Conservation (phyloP, 805 yeast genomes). For the Candida taoyuanica region DNA sequence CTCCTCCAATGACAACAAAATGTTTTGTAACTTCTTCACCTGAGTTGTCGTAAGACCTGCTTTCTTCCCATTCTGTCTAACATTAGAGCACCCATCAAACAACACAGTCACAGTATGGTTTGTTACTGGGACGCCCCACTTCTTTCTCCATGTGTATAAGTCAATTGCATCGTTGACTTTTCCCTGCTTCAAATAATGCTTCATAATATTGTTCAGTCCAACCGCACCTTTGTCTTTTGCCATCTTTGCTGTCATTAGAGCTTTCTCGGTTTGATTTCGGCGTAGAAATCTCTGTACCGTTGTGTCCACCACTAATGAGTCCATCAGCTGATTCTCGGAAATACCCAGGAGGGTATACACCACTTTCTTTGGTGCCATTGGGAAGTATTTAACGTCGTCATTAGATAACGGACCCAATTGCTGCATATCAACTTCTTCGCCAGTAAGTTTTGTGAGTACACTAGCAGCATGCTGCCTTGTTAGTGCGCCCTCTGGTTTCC, state of each 20-base stretch:
- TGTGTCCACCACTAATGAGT: conserved; percentile 50
- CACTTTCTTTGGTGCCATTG: conserved; percentile 40
- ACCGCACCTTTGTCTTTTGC: conserved; percentile 49
- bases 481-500: conserved; percentile 9
- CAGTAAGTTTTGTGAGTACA: conserved; percentile 17
- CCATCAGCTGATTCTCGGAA: conserved; percentile 50
- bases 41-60: conserved; percentile 31
- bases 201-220: conserved; percentile 58
- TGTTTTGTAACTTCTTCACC: conserved; percentile 31
- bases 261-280: conserved; percentile 47
- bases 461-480: conserved; percentile 26
- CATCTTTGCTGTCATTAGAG: conserved; percentile 44
- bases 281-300: conserved; percentile 50
- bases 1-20: conserved; percentile 28
- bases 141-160: conserved; percentile 49
- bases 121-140: conserved; percentile 54
- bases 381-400: conserved; percentile 30
- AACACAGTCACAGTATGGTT: conserved; percentile 43
- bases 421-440: conserved; percentile 21
- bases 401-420: conserved; percentile 34
- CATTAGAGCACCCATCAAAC: conserved; percentile 40
- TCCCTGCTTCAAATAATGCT: conserved; percentile 38
- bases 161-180: conserved; percentile 47
- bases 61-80: conserved; percentile 15
- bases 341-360: conserved; percentile 55